Percentiles rank a stretch among this genome's conserved stretches.
Conservation (phyloP, 192 early-diverging fungal genomes). For the Powellomyces hirtus region DNA sequence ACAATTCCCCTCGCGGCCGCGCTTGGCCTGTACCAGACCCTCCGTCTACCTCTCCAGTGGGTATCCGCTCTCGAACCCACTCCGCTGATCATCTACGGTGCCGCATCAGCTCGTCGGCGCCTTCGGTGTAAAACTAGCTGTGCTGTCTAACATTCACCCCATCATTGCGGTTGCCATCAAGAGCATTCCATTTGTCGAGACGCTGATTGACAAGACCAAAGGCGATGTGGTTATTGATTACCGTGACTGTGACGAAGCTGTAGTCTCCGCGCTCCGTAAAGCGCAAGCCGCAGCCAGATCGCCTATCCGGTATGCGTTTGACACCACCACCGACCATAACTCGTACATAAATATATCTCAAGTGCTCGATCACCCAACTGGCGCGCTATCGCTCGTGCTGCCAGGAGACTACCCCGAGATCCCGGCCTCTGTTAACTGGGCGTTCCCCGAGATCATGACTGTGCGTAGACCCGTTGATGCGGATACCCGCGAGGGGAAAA, state of each 20-base stretch:
- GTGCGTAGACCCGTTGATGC: too few relatives aligned
- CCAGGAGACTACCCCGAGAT: too few relatives aligned
- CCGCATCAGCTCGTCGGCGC: neutral
- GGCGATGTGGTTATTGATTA: neutral
- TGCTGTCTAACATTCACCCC: neutral
- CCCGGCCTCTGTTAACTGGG: too few relatives aligned
- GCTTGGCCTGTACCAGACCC: neutral
- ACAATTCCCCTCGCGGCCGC: constrained; percentile 1
- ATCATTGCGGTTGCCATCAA: constrained; percentile 1
- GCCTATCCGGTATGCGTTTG: too few relatives aligned
- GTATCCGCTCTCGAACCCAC: neutral
- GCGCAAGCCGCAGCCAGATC: neutral
- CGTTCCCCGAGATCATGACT: too few relatives aligned
- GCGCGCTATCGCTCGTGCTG: too few relatives aligned
- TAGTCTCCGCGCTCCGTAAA: too few relatives aligned
- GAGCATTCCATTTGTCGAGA: neutral
- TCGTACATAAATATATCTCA: too few relatives aligned
- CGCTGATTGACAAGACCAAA: neutral
- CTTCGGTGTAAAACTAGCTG: neutral
- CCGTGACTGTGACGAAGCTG: neutral
- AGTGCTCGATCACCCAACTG: too few relatives aligned
- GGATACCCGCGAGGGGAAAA: too few relatives aligned
- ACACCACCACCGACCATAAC: too few relatives aligned
- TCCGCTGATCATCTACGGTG: neutral
- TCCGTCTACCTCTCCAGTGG: neutral